A percentile compares a stretch with the other conserved stretches of the same genome.
phyloP scores from a whole-genome alignment of 306 rosid species.

The Lagenaria siceraria region DNA sequence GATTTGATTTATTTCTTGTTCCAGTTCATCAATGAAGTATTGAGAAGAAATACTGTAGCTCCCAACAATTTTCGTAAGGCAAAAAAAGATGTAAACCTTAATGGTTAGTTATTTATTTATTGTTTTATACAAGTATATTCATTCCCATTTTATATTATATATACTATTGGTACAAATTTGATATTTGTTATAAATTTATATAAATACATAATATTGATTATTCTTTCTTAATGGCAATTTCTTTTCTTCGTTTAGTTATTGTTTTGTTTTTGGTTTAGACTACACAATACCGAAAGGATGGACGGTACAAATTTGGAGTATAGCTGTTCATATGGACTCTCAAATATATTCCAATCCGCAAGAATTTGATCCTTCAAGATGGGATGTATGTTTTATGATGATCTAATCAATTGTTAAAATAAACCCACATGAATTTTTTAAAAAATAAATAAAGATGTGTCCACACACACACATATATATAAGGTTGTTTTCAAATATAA shows the following conservation, averaged over 20 bases:
- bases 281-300: constrained; percentile 50
- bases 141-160: too few species aligned
- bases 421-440: too few species aligned
- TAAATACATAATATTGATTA: background rate
- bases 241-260: background rate
- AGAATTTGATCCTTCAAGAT: constrained; percentile 49
- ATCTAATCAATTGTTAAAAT: background rate
- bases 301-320: constrained; percentile 44
- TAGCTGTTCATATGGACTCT: constrained; percentile 55
- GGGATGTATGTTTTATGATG: constrained; percentile 23
- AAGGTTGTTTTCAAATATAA: too few species aligned
- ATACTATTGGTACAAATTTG: background rate
- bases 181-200: too few species aligned
- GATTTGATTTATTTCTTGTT: background rate
- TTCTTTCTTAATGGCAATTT: too few species aligned
- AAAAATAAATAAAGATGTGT: too few species aligned
- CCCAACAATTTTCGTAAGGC: constrained; percentile 45
- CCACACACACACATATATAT: too few species aligned
- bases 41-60: constrained; percentile 27
- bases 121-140: too few species aligned
- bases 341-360: constrained; percentile 32
- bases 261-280: constrained; percentile 14
- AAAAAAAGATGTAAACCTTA: constrained; percentile 31
- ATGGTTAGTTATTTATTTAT: constrained; percentile 17
- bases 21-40: constrained; percentile 44